Evolutionary conservation across 2,329 filamentous ascomycete genomes (phyloP).

Genomic region (Ceratocystis diversiconidia): DNA sequence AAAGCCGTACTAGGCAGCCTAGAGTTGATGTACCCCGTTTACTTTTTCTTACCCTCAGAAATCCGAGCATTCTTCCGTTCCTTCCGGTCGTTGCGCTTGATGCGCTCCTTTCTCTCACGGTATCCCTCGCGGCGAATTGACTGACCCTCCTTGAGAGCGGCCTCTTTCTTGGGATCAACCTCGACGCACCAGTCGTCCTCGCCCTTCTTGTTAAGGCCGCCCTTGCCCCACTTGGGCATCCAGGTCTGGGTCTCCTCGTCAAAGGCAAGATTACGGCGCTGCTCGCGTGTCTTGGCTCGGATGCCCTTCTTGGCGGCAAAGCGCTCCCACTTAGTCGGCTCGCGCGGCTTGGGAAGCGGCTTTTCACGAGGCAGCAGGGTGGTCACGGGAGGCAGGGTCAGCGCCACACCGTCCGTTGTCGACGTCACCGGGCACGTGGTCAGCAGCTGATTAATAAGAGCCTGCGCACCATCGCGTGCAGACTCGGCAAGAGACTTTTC

Average conservation of each 20-base stretch:
- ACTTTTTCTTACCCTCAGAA: constrained; percentile 22
- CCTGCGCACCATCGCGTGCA: constrained; percentile 82
- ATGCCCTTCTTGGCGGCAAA: constrained; percentile 98
- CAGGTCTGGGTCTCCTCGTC: constrained; percentile 77
- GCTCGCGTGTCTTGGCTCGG: constrained; percentile 69
- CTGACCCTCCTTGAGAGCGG: constrained; percentile 45
- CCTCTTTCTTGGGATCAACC: constrained; percentile 65
- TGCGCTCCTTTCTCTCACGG: constrained; percentile 51
- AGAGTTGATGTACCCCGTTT: not conserved
- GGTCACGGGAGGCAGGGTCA: constrained; percentile 56
- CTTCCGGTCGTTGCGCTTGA: constrained; percentile 56
- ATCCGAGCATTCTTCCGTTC: constrained; percentile 52
- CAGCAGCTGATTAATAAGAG: constrained; percentile 85
- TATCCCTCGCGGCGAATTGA: constrained; percentile 48
- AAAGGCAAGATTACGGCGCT: constrained; percentile 59
- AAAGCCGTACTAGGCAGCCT: not conserved
- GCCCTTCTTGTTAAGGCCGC: constrained; percentile 72
- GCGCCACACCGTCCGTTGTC: constrained; percentile 55
- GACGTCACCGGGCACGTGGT: constrained; percentile 70
- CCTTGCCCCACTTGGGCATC: constrained; percentile 91
- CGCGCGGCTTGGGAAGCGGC: constrained; percentile 66
- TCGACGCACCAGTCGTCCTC: constrained; percentile 85
- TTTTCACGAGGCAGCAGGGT: constrained; percentile 81
- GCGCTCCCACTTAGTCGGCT: constrained; percentile 84
- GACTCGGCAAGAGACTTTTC: constrained; percentile 57